A percentile compares a stretch with the other conserved stretches of the same genome.
These are phyloP conservation scores for Diutina siamensis DNA, from an alignment of 1,139 yeast genomes.

Conservation along the genomic window DNA sequence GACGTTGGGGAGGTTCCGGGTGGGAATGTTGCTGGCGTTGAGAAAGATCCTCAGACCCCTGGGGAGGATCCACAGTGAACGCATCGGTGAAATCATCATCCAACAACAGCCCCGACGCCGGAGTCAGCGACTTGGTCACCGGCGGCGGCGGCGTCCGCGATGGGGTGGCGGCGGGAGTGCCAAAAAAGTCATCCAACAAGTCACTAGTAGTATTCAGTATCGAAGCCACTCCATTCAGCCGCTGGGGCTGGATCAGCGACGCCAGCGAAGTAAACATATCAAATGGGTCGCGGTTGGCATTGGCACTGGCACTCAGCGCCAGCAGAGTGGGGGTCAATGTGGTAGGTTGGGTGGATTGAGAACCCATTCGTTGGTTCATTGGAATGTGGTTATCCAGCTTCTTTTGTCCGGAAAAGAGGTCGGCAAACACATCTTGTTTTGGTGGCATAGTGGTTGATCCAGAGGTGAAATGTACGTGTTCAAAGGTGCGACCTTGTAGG, in stretches of 20 bases:
- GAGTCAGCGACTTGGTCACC: conserved; percentile 4
- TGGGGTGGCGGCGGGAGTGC: background rate
- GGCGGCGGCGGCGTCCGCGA: too few species aligned
- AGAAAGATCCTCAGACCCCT: too few species aligned
- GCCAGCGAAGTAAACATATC: background rate
- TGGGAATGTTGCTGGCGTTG: too few species aligned
- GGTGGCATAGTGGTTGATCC: conserved; percentile 8
- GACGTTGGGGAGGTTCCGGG: too few species aligned
- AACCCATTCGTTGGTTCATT: background rate
- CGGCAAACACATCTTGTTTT: conserved; percentile 35
- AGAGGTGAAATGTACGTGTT: background rate
- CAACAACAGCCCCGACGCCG: conserved; percentile 15
- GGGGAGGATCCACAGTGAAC: conserved; percentile 11
- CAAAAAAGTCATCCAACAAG: conserved; percentile 1
- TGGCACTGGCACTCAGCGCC: background rate
- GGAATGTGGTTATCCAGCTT: conserved; percentile 6
- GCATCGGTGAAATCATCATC: conserved; percentile 37
- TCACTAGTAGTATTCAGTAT: conserved; percentile 3
- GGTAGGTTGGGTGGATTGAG: conserved; percentile 8
- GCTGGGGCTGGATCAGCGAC: background rate
- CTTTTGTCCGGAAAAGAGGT: conserved; percentile 19
- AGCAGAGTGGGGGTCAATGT: background rate
- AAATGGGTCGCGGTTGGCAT: background rate
- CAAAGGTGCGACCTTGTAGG: background rate
- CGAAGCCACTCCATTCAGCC: conserved; percentile 8